Conservation (phyloP, 2,329 filamentous ascomycete species). For the Arachnopeziza araneosa region DNA sequence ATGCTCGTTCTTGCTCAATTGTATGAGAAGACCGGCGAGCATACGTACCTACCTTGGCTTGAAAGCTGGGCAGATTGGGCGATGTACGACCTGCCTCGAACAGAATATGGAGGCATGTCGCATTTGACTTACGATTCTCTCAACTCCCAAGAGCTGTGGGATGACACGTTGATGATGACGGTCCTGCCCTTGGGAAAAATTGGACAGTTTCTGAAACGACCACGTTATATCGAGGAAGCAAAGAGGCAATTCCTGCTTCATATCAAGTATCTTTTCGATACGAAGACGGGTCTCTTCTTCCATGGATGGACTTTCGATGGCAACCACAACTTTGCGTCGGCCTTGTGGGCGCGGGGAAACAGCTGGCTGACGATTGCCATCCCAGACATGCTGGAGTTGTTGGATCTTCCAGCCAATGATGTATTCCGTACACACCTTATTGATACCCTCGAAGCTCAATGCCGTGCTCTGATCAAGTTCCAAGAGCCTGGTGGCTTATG, state of each 20-base stretch:
- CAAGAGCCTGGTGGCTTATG: constrained; percentile 62
- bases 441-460: constrained; percentile 63
- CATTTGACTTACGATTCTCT: constrained; percentile 46
- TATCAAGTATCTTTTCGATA: constrained; percentile 73
- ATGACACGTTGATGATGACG: constrained; percentile 86
- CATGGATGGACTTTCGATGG: constrained; percentile 76
- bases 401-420: constrained; percentile 55
- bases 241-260: constrained; percentile 74
- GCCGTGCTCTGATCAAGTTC: constrained; percentile 53
- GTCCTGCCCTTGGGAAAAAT: constrained; percentile 70
- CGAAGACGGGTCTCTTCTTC: constrained; percentile 67
- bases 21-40: constrained; percentile 68
- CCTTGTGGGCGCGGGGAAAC: constrained; percentile 57
- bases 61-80: constrained; percentile 81
- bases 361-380: constrained; percentile 79
- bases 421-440: constrained; percentile 46
- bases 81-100: constrained; percentile 68
- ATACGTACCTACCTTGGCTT: constrained; percentile 68
- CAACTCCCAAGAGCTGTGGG: constrained; percentile 75
- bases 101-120: constrained; percentile 53
- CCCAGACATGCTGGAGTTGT: constrained; percentile 71
- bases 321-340: constrained; percentile 56
- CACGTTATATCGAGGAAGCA: constrained; percentile 71
- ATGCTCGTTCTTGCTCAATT: constrained; percentile 71
- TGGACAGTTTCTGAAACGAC: constrained; percentile 61